A percentile compares a stretch with the other conserved stretches of the same genome.
Evolutionary conservation across 306 rosid genomes (phyloP).

Genomic region (Hippophae gyantsensis): DNA sequence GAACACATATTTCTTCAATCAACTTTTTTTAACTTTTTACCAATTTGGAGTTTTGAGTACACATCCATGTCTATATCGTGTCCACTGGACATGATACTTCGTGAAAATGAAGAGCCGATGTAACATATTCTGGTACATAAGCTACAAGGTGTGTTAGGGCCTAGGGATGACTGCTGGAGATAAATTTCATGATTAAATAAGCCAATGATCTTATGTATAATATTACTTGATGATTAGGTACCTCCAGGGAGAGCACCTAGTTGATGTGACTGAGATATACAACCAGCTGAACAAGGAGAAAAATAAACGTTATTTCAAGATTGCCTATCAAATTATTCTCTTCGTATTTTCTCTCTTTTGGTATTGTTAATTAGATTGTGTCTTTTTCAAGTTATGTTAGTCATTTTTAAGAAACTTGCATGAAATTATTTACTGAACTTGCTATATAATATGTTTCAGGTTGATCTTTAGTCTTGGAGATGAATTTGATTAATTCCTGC

Average conservation of each 20-base stretch:
- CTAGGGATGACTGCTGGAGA: too few species aligned
- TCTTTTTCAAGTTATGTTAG: background rate
- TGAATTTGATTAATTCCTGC: slow-evolving; percentile 28
- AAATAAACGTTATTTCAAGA: slow-evolving; percentile 47
- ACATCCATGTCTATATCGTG: too few species aligned
- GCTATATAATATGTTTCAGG: slow-evolving; percentile 33
- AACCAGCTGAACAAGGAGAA: slow-evolving; percentile 66
- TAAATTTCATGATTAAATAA: background rate
- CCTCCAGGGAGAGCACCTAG: slow-evolving; percentile 34
- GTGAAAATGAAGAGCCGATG: too few species aligned
- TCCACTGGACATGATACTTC: too few species aligned
- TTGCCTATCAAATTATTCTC: slow-evolving; percentile 33
- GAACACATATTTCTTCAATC: too few species aligned
- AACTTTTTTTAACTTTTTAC: too few species aligned
- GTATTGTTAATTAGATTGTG: slow-evolving; percentile 29
- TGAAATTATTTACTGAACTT: slow-evolving; percentile 11
- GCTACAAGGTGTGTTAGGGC: too few species aligned
- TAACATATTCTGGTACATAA: too few species aligned
- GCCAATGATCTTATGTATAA: slow-evolving; percentile 11
- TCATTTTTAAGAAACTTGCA: slow-evolving; percentile 11
- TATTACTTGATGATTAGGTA: slow-evolving; percentile 44
- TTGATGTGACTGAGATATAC: slow-evolving; percentile 90
- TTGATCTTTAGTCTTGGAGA: slow-evolving; percentile 49
- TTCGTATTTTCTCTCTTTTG: slow-evolving; percentile 50
- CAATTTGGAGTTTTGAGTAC: too few species aligned